Conservation (phyloP, 176 grass and related monocot genomes). For the Cenchrus americanus region DNA sequence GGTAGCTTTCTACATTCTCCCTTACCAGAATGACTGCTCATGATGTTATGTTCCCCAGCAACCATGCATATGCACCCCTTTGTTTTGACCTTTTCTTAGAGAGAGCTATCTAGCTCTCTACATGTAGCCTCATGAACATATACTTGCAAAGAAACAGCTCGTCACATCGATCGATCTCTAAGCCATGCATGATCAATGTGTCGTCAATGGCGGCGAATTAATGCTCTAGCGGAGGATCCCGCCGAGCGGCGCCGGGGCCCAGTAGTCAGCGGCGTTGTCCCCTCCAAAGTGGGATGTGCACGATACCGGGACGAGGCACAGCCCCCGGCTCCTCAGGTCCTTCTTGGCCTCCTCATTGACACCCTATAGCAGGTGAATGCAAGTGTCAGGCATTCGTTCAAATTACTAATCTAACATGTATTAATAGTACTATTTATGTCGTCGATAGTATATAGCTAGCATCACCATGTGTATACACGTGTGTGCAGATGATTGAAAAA, state of each 20-base stretch:
- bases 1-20: conserved; percentile 1
- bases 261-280: conserved; percentile 76
- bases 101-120: not conserved
- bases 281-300: conserved; percentile 80
- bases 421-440: no score
- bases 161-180: not conserved
- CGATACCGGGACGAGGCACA: conserved; percentile 94
- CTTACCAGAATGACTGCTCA: conserved; percentile 86
- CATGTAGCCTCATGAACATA: conserved; percentile 26
- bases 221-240: conserved; percentile 47
- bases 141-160: conserved; percentile 35
- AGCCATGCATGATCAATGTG: not conserved
- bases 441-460: not conserved
- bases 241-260: conserved; percentile 56
- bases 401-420: not conserved
- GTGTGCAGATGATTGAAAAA: conserved; percentile 36
- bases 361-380: conserved; percentile 37
- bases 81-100: not conserved
- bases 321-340: conserved; percentile 79
- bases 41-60: conserved; percentile 84
- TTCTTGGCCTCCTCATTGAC: conserved; percentile 59
- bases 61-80: conserved; percentile 5
- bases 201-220: not conserved
- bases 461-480: not conserved
- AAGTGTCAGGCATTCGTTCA: not conserved